phyloP scores from a whole-genome alignment of 768 basidiomycete species.

The Leccinum pellstonianum region DNA sequence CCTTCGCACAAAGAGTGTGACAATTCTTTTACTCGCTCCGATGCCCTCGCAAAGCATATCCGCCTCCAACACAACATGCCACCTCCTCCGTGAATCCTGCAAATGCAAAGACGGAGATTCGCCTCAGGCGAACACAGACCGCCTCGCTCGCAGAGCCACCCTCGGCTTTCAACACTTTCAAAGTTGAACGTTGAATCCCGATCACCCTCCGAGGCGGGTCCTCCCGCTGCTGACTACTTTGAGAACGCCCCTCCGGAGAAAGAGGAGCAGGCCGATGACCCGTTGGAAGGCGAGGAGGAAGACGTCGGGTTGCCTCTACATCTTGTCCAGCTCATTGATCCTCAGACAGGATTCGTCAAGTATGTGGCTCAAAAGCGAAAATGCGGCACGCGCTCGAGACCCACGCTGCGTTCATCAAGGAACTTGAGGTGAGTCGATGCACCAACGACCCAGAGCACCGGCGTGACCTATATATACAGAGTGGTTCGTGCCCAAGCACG shows the following conservation, averaged over 20 bases:
- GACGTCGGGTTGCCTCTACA: constrained; percentile 55
- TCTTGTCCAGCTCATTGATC: constrained; percentile 50
- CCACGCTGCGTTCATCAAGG: constrained; percentile 38
- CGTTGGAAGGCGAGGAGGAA: constrained; percentile 30
- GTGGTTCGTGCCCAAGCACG: constrained; percentile 50
- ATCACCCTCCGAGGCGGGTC: constrained; percentile 39
- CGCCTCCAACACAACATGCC: constrained; percentile 81
- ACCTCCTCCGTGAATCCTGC: constrained; percentile 56
- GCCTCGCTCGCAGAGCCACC: constrained; percentile 23
- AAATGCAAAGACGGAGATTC: constrained; percentile 63
- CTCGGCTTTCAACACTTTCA: constrained; percentile 57
- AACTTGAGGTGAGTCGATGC: constrained; percentile 43
- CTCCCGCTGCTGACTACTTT: constrained; percentile 35
- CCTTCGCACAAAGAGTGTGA: constrained; percentile 71
- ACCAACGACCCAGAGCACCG: background rate
- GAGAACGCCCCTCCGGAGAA: constrained; percentile 16
- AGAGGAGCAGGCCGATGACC: constrained; percentile 21
- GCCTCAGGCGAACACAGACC: constrained; percentile 21
- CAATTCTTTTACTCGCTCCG: constrained; percentile 85
- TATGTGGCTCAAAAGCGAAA: constrained; percentile 75
- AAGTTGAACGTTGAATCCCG: constrained; percentile 61
- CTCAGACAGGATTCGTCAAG: constrained; percentile 61
- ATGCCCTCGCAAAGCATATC: constrained; percentile 45
- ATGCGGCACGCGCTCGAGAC: constrained; percentile 58
- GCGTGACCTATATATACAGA: constrained; percentile 18